Base-by-base conservation (phyloP, 495 filamentous ascomycete genomes). In the Trichoderma erinaceum region DNA sequence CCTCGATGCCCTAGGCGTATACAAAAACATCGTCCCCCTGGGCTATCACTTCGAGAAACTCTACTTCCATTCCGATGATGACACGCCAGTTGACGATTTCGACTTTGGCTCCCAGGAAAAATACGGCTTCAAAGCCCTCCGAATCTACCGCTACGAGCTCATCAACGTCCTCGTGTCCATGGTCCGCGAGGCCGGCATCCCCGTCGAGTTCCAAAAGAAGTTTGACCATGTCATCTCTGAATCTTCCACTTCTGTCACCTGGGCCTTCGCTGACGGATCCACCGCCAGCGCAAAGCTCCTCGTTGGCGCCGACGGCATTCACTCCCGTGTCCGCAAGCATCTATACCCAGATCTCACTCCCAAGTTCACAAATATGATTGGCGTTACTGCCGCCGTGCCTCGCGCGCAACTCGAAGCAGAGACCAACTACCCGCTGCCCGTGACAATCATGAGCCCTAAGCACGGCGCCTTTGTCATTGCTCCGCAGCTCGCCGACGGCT, bases 241-340 rank as follows among this genome's bases (percentile, higher is more conserved):
- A 44, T 72, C 72, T 5, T 68, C 70, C 2, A 69, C 73, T 11
- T 61, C 61, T 35, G 80, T 84, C 1, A 73, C 70, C 0, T 84
- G 81, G 71, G 64, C 56, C n/a, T 79, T 83, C 61, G 72, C 70
- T 18, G 79, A 84, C 65, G 80, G 80, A 12, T 72, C 73, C 3
- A 72, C 69, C 5, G 73, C 32, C 10, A 69, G 65, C 0, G 78
- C 80, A 4, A 58, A 66, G 1, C 75, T 78, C 41, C 71, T 85
- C 11, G 75, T 85, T 27, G 83, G 81, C 2, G 80, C 81, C 0
- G 82, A 85, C 46, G 82, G 84, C 25, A 83, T 84, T 66, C 81
- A 85, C 68, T 82, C 81, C 0, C 72, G 71, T 16, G 79, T 85
- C 13, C 80, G 80, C 21, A 66, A 67, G 38, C 69, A 69, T 18